Conservation (phyloP, 2,329 filamentous ascomycete genomes). For the Pyrenophora tritici-repentis region DNA sequence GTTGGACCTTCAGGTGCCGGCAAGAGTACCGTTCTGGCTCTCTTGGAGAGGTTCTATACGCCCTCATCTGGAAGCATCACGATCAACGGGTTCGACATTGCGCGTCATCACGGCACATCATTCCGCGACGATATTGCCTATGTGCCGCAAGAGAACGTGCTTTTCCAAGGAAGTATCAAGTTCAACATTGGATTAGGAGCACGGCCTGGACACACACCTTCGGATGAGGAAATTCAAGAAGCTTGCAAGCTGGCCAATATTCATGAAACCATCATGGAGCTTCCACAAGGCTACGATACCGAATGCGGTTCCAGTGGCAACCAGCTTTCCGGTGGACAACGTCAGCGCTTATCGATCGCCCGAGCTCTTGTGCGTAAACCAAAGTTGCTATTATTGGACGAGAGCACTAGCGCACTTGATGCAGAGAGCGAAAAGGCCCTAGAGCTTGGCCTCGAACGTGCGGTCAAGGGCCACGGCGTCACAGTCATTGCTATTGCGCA, state of each 20-base stretch:
- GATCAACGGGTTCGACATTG: slow-evolving; percentile 58
- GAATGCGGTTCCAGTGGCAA: slow-evolving; percentile 49
- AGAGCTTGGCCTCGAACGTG: slow-evolving; percentile 48
- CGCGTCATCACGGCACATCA: slow-evolving; percentile 42
- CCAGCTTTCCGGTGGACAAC: slow-evolving; percentile 51
- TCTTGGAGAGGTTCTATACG: slow-evolving; percentile 61
- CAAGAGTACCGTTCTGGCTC: slow-evolving; percentile 66
- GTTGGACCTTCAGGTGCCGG: slow-evolving; percentile 70
- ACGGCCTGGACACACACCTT: slow-evolving; percentile 60
- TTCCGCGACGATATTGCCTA: slow-evolving; percentile 54
- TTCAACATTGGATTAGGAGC: slow-evolving; percentile 56
- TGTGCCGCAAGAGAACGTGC: slow-evolving; percentile 55
- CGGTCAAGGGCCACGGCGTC: slow-evolving; percentile 40
- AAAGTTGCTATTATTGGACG: slow-evolving; percentile 49
- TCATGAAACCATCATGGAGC: slow-evolving; percentile 66
- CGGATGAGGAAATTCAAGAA: slow-evolving; percentile 65
- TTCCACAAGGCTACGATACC: slow-evolving; percentile 70
- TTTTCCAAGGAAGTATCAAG: slow-evolving; percentile 55
- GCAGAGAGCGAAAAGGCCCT: slow-evolving; percentile 50
- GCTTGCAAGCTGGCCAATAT: slow-evolving; percentile 72
- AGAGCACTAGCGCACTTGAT: slow-evolving; percentile 51
- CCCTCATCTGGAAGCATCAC: slow-evolving; percentile 56
- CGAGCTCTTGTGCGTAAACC: slow-evolving; percentile 52
- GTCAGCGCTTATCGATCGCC: slow-evolving; percentile 51
- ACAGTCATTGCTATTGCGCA: slow-evolving; percentile 55